Conservation (phyloP, 768 basidiomycete genomes). For the Rhodosporidiobolus odoratus region DNA sequence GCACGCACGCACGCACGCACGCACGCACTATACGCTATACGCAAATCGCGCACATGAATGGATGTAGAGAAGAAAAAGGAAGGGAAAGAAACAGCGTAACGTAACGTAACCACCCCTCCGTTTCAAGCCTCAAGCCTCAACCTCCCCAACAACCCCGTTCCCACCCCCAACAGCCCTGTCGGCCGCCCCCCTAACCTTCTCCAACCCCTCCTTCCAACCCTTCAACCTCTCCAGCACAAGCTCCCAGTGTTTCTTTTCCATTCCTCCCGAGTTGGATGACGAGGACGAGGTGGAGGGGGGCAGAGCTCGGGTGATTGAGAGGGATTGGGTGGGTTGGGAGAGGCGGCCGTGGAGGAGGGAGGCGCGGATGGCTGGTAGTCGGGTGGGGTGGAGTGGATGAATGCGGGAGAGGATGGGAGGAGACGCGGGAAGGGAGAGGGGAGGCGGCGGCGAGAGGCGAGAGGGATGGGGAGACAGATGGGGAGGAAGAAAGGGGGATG, state of each 20-base stretch:
- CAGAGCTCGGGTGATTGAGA: constrained; percentile 67
- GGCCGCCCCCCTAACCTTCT: background rate
- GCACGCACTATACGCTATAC: too few species aligned
- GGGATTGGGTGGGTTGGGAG: constrained; percentile 67
- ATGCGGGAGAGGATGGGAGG: background rate
- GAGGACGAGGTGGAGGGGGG: constrained; percentile 44
- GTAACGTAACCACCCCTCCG: too few species aligned
- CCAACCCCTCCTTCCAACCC: constrained; percentile 54
- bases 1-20: too few species aligned
- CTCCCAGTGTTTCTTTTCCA: constrained; percentile 75
- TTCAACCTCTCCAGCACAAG: constrained; percentile 65
- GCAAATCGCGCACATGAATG: too few species aligned
- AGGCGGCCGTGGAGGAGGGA: constrained; percentile 75
- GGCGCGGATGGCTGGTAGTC: constrained; percentile 67
- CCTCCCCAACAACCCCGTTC: background rate
- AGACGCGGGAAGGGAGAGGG: background rate
- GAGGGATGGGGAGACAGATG: background rate
- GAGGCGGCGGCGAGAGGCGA: background rate
- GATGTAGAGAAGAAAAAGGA: too few species aligned
- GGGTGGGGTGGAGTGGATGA: too few species aligned
- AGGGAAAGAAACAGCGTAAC: too few species aligned
- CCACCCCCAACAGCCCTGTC: background rate
- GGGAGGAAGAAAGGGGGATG: background rate
- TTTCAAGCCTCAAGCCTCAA: too few species aligned
- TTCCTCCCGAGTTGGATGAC: constrained; percentile 52